A percentile compares a stretch with the other conserved stretches of the same genome.
Conservation (phyloP, 2,329 filamentous ascomycete species). For the Metarhizium anisopliae region DNA sequence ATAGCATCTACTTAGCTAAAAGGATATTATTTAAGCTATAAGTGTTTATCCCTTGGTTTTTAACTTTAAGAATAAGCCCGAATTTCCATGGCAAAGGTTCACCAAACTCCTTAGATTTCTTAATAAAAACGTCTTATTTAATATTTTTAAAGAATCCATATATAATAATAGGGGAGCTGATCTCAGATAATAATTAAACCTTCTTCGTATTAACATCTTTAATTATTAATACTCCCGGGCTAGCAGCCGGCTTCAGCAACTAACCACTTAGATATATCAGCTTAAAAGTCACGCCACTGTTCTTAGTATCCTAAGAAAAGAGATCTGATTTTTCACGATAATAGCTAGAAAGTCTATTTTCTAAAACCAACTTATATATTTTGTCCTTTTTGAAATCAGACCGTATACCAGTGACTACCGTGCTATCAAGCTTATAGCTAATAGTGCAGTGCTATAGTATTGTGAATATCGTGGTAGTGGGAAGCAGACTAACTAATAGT, state of each 20-base stretch:
- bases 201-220: slow-evolving; percentile 33
- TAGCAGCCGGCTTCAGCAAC: slow-evolving; percentile 27
- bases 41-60: slow-evolving; percentile 34
- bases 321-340: slow-evolving; percentile 38
- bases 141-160: slow-evolving; percentile 41
- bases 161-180: slow-evolving; percentile 43
- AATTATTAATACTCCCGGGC: slow-evolving; percentile 25
- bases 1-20: slow-evolving; percentile 45
- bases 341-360: slow-evolving; percentile 35
- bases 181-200: slow-evolving; percentile 35
- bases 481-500: slow-evolving; percentile 38
- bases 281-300: slow-evolving; percentile 29
- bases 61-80: slow-evolving; percentile 40
- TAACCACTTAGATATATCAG: slow-evolving; percentile 40
- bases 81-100: slow-evolving; percentile 43
- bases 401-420: slow-evolving; percentile 28
- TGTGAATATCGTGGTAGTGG: slow-evolving; percentile 34
- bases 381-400: slow-evolving; percentile 29
- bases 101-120: slow-evolving; percentile 38
- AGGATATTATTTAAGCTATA: slow-evolving; percentile 42
- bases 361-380: slow-evolving; percentile 35
- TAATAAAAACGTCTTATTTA: slow-evolving; percentile 33
- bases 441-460: slow-evolving; percentile 47
- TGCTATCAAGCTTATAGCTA: slow-evolving; percentile 33
- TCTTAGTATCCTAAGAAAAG: slow-evolving; percentile 28